phyloP scores from a whole-genome alignment of 148 eudicot genomes.

The Salicornia ramosissima region DNA sequence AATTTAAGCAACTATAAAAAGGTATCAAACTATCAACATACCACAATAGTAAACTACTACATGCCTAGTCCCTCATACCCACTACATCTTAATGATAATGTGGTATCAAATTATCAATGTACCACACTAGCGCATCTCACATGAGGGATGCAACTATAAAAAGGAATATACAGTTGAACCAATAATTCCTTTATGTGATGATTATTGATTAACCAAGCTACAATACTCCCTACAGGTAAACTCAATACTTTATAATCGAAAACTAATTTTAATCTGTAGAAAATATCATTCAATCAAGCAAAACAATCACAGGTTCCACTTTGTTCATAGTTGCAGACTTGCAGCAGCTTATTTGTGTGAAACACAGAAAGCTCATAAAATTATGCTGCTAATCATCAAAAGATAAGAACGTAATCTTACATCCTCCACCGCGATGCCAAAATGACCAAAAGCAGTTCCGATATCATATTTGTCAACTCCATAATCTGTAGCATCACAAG shows the following conservation, averaged over 20 bases:
- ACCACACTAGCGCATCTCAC: too few species aligned
- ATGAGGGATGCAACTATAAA: too few species aligned
- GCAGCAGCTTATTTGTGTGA: neutral
- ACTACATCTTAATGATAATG: too few species aligned
- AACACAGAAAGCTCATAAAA: neutral
- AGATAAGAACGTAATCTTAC: slow-evolving; percentile 27
- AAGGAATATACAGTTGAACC: too few species aligned
- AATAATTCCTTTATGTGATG: neutral
- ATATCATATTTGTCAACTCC: slow-evolving; percentile 49
- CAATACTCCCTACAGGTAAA: neutral
- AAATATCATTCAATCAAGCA: neutral
- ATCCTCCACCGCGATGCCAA: slow-evolving; percentile 52
- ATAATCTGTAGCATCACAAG: slow-evolving; percentile 28
- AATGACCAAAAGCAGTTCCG: slow-evolving; percentile 50
- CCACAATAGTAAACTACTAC: too few species aligned
- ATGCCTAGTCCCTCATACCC: too few species aligned
- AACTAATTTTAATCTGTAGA: neutral
- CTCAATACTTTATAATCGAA: neutral
- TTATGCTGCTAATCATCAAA: neutral
- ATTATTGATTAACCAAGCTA: neutral
- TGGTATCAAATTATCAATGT: too few species aligned
- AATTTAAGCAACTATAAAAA: too few species aligned
- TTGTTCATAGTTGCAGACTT: neutral
- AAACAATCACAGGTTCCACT: neutral
- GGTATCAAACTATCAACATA: too few species aligned